Evolutionary conservation across 176 grass and related monocot genomes (phyloP).

Genomic region (Sorghum bicolor): Sorghum_bicolor_NCBIv3 NC_012878.2:53035001-53035500

Average conservation of each 20-base stretch:
- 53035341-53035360: background rate
- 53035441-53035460: slow-evolving; percentile 32
- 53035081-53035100: background rate
- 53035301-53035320: background rate
- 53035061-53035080: background rate
- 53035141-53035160: background rate
- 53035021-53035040: slow-evolving; percentile 44
- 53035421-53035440: slow-evolving; percentile 26
- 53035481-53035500: background rate
- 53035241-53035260: background rate
- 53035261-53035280: background rate
- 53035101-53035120: slow-evolving; percentile 5
- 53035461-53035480: slow-evolving; percentile 36
- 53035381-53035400: background rate
- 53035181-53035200: no score
- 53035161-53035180: background rate
- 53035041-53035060: background rate
- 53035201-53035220: no score
- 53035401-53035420: slow-evolving; percentile 19
- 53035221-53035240: background rate
- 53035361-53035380: slow-evolving; percentile 17
- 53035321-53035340: slow-evolving; percentile 34
- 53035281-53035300: background rate
- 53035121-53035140: no score
- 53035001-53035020: slow-evolving; percentile 30